These are phyloP conservation scores for Exophiala lecanii-corni DNA, from an alignment of 2,329 filamentous ascomycete genomes.

Conservation along the genomic window DNA sequence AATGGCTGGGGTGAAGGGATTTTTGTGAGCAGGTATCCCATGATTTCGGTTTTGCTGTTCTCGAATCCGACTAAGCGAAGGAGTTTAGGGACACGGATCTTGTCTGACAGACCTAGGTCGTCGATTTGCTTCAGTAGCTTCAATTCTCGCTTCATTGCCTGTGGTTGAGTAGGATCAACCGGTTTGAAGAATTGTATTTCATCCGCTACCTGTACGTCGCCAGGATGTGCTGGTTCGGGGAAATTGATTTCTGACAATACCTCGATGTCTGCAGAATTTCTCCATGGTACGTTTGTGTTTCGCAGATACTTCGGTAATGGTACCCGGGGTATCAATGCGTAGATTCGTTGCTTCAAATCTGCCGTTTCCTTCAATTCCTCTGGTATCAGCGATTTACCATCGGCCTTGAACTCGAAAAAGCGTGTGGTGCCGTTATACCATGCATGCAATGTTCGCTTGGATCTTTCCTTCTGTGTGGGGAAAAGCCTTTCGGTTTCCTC, in stretches of 20 bases:
- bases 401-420: constrained; percentile 7
- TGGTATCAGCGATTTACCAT: not conserved
- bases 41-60: constrained; percentile 10
- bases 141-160: constrained; percentile 14
- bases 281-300: constrained; percentile 5
- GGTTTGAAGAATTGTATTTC: constrained; percentile 15
- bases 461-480: not conserved
- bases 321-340: constrained; percentile 2
- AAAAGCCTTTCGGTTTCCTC: constrained; percentile 1
- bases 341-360: constrained; percentile 1
- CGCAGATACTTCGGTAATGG: constrained; percentile 5
- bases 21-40: constrained; percentile 7
- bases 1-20: constrained; percentile 3
- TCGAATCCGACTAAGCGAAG: constrained; percentile 5
- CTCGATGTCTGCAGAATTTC: constrained; percentile 1
- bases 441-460: constrained; percentile 1
- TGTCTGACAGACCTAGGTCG: constrained; percentile 3
- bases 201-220: constrained; percentile 2
- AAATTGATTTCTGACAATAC: constrained; percentile 5
- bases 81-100: constrained; percentile 6
- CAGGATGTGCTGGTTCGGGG: constrained; percentile 7
- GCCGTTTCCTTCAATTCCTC: constrained; percentile 1
- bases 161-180: constrained; percentile 5
- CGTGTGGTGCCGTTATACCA: constrained; percentile 8
- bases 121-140: constrained; percentile 11